Evolutionary conservation across 2,329 filamentous ascomycete species (phyloP).

Genomic region (Paecilomyces formosus): DNA sequence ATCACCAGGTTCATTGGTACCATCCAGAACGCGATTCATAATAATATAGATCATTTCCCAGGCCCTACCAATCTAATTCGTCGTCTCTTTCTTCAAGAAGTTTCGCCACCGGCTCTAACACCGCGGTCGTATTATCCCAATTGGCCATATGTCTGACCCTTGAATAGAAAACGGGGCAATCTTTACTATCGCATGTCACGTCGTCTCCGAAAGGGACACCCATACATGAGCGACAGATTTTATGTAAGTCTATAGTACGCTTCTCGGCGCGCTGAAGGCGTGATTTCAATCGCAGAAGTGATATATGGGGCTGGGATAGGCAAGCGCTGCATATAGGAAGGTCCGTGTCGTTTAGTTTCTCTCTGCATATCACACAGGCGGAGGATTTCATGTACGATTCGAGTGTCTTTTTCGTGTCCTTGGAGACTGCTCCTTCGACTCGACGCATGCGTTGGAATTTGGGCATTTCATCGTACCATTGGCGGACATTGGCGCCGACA

Average conservation of each 20-base stretch:
- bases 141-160: slow-evolving; percentile 29
- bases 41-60: background rate
- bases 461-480: slow-evolving; percentile 96
- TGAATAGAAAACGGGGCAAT: slow-evolving; percentile 84
- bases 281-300: slow-evolving; percentile 57
- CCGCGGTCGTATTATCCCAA: slow-evolving; percentile 28
- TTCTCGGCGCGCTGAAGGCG: slow-evolving; percentile 58
- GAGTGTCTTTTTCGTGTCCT: slow-evolving; percentile 60
- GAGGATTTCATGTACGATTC: slow-evolving; percentile 86
- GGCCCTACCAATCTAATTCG: slow-evolving; percentile 30
- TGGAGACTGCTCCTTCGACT: slow-evolving; percentile 39
- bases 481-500: slow-evolving; percentile 80
- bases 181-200: slow-evolving; percentile 80
- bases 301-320: slow-evolving; percentile 39
- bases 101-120: slow-evolving; percentile 29
- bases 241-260: slow-evolving; percentile 56
- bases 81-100: slow-evolving; percentile 27
- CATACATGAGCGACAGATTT: slow-evolving; percentile 74
- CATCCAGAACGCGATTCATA: background rate
- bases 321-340: slow-evolving; percentile 35
- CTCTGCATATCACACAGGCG: slow-evolving; percentile 68
- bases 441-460: slow-evolving; percentile 71
- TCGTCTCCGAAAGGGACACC: slow-evolving; percentile 65
- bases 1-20: background rate
- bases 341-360: slow-evolving; percentile 45